Percentiles rank a stretch among this genome's conserved stretches.
Conservation (phyloP, 352 stramenopile genomes). For the Phytophthora pluvialis region DNA sequence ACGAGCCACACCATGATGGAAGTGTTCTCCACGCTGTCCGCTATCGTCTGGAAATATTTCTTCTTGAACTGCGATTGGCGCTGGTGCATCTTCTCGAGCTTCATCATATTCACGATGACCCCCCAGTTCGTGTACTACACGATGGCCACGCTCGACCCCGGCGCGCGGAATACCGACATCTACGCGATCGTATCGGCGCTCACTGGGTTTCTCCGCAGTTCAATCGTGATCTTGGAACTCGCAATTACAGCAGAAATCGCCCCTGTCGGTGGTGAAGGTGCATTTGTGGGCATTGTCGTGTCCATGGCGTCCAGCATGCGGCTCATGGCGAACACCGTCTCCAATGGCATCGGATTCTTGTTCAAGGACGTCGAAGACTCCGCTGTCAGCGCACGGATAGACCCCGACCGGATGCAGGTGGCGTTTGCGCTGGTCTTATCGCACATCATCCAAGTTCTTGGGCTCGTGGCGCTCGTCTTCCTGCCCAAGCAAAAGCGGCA, state of each 20-base stretch:
- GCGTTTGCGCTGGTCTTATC: slow-evolving; percentile 52
- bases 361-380: slow-evolving; percentile 41
- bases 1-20: slow-evolving; percentile 37
- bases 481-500: slow-evolving; percentile 58
- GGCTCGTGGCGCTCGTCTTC: slow-evolving; percentile 48
- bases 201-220: slow-evolving; percentile 43
- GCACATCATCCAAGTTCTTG: slow-evolving; percentile 53
- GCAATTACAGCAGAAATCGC: slow-evolving; percentile 53
- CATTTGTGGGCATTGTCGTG: slow-evolving; percentile 49
- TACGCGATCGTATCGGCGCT: slow-evolving; percentile 47
- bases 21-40: slow-evolving; percentile 37
- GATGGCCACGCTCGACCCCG: slow-evolving; percentile 35
- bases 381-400: slow-evolving; percentile 12
- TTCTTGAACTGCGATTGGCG: slow-evolving; percentile 42
- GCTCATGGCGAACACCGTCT: slow-evolving; percentile 44
- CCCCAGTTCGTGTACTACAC: slow-evolving; percentile 35
- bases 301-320: slow-evolving; percentile 51
- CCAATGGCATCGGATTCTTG: slow-evolving; percentile 50
- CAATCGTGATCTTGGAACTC: slow-evolving; percentile 46
- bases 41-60: slow-evolving; percentile 41
- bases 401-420: slow-evolving; percentile 40
- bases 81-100: slow-evolving; percentile 43
- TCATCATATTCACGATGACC: slow-evolving; percentile 43
- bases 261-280: slow-evolving; percentile 46
- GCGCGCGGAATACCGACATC: slow-evolving; percentile 28